phyloP scores from a whole-genome alignment of 2,329 filamentous ascomycete species.

The Pseudogymnoascus sp. region DNA sequence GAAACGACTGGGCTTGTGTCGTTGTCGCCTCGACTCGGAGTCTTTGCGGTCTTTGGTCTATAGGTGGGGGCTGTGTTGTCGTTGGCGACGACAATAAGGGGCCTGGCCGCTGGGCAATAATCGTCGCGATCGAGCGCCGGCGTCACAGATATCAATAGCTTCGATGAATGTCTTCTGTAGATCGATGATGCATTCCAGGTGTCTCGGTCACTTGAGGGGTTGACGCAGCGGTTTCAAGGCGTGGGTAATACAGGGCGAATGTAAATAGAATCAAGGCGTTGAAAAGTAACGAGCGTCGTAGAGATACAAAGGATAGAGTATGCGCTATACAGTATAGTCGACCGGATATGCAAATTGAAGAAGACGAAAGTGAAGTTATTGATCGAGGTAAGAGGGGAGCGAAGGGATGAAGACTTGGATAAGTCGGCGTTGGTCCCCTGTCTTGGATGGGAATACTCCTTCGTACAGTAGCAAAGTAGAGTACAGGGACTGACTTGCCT shows the following conservation, averaged over 20 bases:
- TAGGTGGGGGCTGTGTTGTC: neutral
- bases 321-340: neutral
- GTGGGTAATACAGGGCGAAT: neutral
- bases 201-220: slow-evolving; percentile 3
- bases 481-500: neutral
- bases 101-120: neutral
- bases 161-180: neutral
- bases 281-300: slow-evolving; percentile 1
- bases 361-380: neutral
- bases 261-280: neutral
- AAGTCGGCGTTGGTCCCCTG: neutral
- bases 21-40: neutral
- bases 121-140: neutral
- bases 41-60: neutral
- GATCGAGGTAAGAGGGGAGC: neutral
- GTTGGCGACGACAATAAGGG: neutral
- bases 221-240: slow-evolving; percentile 8
- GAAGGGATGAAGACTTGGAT: neutral
- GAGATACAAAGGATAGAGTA: neutral
- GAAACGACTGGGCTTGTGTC: neutral
- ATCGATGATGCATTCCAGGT: slow-evolving; percentile 2
- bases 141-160: neutral
- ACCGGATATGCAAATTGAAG: neutral
- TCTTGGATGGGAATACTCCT: neutral
- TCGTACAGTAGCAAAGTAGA: neutral